A percentile compares a stretch with the other conserved stretches of the same genome.
Evolutionary conservation across 2,329 filamentous ascomycete species (phyloP).

Genomic region (Ceratocystis huliohia): DNA sequence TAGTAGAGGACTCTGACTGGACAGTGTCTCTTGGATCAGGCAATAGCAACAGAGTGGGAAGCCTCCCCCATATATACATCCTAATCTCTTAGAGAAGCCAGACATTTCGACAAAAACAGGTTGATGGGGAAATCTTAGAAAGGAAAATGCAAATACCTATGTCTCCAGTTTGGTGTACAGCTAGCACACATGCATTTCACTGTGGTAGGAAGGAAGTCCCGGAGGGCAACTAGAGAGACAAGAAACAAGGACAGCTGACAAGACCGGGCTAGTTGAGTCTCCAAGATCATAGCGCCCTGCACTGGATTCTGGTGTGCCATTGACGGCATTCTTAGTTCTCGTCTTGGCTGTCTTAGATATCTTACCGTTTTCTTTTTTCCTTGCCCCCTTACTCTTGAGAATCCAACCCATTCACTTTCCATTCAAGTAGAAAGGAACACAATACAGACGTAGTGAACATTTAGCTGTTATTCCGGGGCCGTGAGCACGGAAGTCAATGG

Average conservation of each 20-base stretch:
- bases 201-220: background rate
- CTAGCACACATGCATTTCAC: constrained; percentile 2
- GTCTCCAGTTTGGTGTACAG: background rate
- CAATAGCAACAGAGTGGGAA: background rate
- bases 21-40: background rate
- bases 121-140: background rate
- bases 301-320: no score
- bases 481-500: no score
- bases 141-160: background rate
- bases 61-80: background rate
- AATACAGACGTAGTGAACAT: no score
- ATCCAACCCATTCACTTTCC: no score
- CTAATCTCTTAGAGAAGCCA: background rate
- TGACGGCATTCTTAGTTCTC: no score
- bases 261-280: background rate
- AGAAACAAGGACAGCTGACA: background rate
- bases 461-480: no score
- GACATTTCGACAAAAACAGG: background rate
- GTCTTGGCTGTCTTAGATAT: no score
- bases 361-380: no score
- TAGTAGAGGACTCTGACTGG: background rate
- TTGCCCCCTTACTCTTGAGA: no score
- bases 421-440: no score
- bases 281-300: no score
- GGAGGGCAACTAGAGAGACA: background rate